phyloP scores from a whole-genome alignment of 1,284 basidiomycete species.

The Microstroma glucosiphilum region DNA sequence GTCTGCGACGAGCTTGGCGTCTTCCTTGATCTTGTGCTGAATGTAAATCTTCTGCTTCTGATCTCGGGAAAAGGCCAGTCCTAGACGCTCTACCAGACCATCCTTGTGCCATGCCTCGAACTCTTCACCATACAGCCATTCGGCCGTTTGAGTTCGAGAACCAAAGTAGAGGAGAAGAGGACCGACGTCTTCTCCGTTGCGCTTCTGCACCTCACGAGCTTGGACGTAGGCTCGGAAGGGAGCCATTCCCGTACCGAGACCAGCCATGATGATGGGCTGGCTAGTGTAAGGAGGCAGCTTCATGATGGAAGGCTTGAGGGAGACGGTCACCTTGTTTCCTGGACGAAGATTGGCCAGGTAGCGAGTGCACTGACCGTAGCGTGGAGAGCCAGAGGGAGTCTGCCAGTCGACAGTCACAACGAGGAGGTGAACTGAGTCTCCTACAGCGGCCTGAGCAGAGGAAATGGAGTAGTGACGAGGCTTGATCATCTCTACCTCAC shows the following conservation, averaged over 20 bases:
- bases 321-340: slow-evolving; percentile 92
- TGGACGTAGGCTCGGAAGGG: slow-evolving; percentile 98
- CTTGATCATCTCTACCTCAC: slow-evolving; percentile 71
- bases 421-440: slow-evolving; percentile 84
- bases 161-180: slow-evolving; percentile 97
- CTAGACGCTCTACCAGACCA: slow-evolving; percentile 76
- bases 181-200: slow-evolving; percentile 73
- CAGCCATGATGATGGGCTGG: slow-evolving; percentile 96
- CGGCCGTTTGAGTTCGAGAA: slow-evolving; percentile 84
- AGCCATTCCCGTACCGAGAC: slow-evolving; percentile 92
- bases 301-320: slow-evolving; percentile 98
- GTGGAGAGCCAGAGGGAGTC: slow-evolving; percentile 68
- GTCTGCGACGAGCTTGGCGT: slow-evolving; percentile 68
- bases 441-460: slow-evolving; percentile 86
- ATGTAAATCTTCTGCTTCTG: slow-evolving; percentile 72
- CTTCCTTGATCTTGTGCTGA: slow-evolving; percentile 94
- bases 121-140: slow-evolving; percentile 94
- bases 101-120: slow-evolving; percentile 65
- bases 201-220: slow-evolving; percentile 75
- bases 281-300: slow-evolving; percentile 80
- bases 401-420: slow-evolving; percentile 95
- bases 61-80: slow-evolving; percentile 95
- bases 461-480: slow-evolving; percentile 98
- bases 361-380: slow-evolving; percentile 92
- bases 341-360: slow-evolving; percentile 77